Base-by-base conservation (phyloP, 441 rosid species). In the California macrophylla region DNA sequence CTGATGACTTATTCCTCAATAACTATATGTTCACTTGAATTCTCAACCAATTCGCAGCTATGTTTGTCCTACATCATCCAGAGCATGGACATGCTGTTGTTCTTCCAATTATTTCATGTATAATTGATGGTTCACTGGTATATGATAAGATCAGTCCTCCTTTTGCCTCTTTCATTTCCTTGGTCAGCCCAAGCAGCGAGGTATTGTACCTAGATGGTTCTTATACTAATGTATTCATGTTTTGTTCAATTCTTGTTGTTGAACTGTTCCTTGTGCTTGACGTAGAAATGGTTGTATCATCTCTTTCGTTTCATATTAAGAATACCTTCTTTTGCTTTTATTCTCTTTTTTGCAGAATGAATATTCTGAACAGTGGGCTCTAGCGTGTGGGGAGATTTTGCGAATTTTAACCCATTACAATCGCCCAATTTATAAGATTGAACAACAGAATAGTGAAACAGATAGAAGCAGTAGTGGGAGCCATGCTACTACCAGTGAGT, bases 341-440 rank as follows among this genome's bases (percentile, higher is more conserved):
- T 63, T 62, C 72, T 25, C 69, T 64, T 24, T 7, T 69, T 74
- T 61, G 60, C 93, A 94, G 99, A 94, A 83, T 68, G 99, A 86
- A 77, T 94, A 90, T 80, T 94, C 98, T 34, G 98, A 92, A 78
- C 99, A 94, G 77, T 94, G 98, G 99, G 99, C 98, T 80, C 82
- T 94, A 74, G 99, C 98, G 40, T 94, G 99, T 21, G 96, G 94
- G 72, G 99, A 94, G 83, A 90, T 94, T 73, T 85, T 94, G 81
- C 88, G 99, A 74, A 86, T 92, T 73, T 79, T 94, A 81, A 94
- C 99, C 68, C 99, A 90, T 80, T 94, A 94, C 84, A 94, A 92
- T 76, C 99, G 99, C 65, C 99, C 99, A n/a, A 82, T 94, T 72
- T 90, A 82, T 75, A 92, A 92, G 82, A 75, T 67, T 18, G 97